Conservation (phyloP, 768 basidiomycete species). For the Boletus subcaerulescens region DNA sequence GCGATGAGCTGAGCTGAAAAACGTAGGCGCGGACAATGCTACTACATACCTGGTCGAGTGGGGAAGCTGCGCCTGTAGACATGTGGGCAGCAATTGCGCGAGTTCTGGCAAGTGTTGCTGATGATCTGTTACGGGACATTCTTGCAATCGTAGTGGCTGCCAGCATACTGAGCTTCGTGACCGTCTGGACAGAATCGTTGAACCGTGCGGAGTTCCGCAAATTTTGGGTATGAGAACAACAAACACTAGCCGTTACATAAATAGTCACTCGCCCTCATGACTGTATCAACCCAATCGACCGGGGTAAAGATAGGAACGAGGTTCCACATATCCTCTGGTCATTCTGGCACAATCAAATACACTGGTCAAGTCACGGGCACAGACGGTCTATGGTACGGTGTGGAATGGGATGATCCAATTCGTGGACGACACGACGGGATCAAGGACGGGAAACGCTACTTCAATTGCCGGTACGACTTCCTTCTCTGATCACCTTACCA, state of each 20-base stretch:
- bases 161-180: conserved; percentile 23
- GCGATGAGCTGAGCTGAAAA: conserved; percentile 4
- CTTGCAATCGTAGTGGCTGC: conserved; percentile 22
- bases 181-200: neutral
- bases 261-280: no score
- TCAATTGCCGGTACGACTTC: conserved; percentile 61
- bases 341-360: conserved; percentile 70
- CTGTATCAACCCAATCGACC: neutral
- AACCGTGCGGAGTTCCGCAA: conserved; percentile 4
- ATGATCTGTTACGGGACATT: conserved; percentile 27
- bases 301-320: conserved; percentile 48
- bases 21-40: neutral
- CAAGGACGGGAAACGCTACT: conserved; percentile 77
- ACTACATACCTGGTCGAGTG: conserved; percentile 25
- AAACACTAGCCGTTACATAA: neutral
- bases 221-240: conserved; percentile 7
- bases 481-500: conserved; percentile 10
- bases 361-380: conserved; percentile 63
- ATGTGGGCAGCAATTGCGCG: conserved; percentile 36
- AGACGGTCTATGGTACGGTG: conserved; percentile 81
- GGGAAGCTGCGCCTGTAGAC: conserved; percentile 22
- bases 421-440: conserved; percentile 88
- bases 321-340: conserved; percentile 44
- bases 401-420: conserved; percentile 88
- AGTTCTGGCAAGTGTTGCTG: conserved; percentile 29